Evolutionary conservation across 768 basidiomycete species (phyloP).

Genomic region (Lactifluus volemus): DNA sequence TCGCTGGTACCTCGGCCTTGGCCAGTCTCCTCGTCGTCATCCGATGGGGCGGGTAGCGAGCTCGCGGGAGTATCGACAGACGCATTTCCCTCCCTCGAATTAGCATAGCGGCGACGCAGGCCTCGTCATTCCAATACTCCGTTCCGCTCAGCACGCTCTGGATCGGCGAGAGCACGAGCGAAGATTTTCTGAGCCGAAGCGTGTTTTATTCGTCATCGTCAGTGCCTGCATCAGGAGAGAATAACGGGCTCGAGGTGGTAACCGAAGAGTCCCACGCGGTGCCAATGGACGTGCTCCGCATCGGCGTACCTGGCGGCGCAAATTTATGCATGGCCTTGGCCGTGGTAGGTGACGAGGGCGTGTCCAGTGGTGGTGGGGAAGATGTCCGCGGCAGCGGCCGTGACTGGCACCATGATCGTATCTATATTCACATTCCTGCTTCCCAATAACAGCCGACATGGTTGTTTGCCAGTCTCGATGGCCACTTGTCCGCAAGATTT

Average conservation of each 20-base stretch:
- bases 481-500: too few species aligned
- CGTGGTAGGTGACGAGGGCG: neutral
- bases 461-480: neutral
- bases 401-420: too few species aligned
- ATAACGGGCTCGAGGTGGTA: conserved; percentile 14
- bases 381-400: too few species aligned
- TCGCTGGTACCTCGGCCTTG: too few species aligned
- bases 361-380: too few species aligned
- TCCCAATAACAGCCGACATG: neutral
- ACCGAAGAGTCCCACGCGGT: too few species aligned
- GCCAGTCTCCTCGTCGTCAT: conserved; percentile 4
- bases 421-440: neutral
- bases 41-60: conserved; percentile 41
- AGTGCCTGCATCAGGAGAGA: conserved; percentile 18
- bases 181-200: neutral
- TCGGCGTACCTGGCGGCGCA: conserved; percentile 13
- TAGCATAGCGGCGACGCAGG: conserved; percentile 13
- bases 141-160: conserved; percentile 13
- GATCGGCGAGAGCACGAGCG: conserved; percentile 12
- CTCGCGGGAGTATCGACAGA: conserved; percentile 36
- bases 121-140: neutral
- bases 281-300: neutral
- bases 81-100: too few species aligned
- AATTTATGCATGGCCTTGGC: neutral
- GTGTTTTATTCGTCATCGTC: neutral